A percentile compares a stretch with the other conserved stretches of the same genome.
Evolutionary conservation across 2,329 filamentous ascomycete species (phyloP).

Genomic region (Plenodomus lindquistii): DNA sequence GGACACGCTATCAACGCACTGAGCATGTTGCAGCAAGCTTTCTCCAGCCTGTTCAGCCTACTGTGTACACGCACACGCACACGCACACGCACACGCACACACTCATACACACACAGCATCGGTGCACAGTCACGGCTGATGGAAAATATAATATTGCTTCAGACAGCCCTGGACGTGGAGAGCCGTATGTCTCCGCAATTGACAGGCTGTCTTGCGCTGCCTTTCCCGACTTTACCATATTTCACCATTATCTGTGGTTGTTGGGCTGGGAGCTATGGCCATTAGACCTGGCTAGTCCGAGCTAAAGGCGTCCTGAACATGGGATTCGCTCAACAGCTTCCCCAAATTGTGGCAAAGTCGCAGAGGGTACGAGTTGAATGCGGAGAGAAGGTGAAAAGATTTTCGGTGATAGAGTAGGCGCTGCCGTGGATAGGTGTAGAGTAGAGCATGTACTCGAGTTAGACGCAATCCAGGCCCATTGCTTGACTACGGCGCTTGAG

Average conservation of each 20-base stretch:
- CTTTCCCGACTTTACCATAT: too few relatives aligned
- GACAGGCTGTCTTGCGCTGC: neutral
- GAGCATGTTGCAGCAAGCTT: too few relatives aligned
- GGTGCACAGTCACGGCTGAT: too few relatives aligned
- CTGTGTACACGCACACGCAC: too few relatives aligned
- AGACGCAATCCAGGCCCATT: neutral
- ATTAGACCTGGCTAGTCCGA: neutral
- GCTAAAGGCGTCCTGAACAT: neutral
- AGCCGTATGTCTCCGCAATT: neutral
- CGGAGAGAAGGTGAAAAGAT: constrained; percentile 1
- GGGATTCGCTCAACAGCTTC: constrained; percentile 25
- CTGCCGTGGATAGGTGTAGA: neutral
- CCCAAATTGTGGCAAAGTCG: constrained; percentile 28
- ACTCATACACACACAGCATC: too few relatives aligned
- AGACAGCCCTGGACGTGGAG: neutral
- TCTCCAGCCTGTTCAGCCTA: too few relatives aligned
- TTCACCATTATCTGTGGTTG: neutral
- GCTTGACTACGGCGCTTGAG: neutral
- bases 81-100: too few relatives aligned
- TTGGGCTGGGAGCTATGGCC: neutral
- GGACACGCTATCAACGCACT: neutral
- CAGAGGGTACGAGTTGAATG: constrained; percentile 4
- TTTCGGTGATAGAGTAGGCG: neutral
- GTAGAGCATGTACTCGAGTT: neutral
- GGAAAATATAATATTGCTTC: neutral